Percentiles rank a stretch among this genome's conserved stretches.
These are phyloP conservation scores for Trichoderma parareesei DNA, from an alignment of 495 filamentous ascomycete species.

Conservation along the genomic window DNA sequence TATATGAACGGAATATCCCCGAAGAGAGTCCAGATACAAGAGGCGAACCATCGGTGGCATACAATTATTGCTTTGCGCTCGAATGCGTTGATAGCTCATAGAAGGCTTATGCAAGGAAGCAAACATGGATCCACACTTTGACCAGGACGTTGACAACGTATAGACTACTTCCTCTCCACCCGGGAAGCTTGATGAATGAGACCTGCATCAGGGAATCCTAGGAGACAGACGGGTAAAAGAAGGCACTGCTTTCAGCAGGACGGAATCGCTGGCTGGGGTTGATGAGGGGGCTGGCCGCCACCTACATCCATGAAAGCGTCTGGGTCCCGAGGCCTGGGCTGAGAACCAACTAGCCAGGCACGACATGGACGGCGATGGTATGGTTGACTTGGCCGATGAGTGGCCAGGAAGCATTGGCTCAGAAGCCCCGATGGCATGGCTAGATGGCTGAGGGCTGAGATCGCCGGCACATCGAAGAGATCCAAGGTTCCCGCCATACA, in stretches of 20 bases:
- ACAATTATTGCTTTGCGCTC: neutral
- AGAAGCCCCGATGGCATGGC: neutral
- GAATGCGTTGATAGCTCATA: neutral
- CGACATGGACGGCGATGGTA: neutral
- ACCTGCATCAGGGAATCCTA: neutral
- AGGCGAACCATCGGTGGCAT: neutral
- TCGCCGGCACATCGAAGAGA: constrained; percentile 6
- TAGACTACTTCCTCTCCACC: neutral
- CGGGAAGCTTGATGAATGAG: neutral
- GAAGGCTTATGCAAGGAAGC: neutral
- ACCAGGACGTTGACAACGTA: neutral
- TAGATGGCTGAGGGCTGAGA: neutral
- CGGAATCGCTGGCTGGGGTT: neutral
- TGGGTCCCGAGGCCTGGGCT: neutral
- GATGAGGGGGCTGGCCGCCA: neutral
- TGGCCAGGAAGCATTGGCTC: neutral
- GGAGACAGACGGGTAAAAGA: neutral
- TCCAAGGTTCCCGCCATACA: neutral
- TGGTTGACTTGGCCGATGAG: neutral
- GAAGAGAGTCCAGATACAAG: neutral
- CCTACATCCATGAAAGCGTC: constrained; percentile 2
- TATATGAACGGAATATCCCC: neutral
- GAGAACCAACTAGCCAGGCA: neutral
- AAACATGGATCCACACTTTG: neutral
- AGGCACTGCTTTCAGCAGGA: neutral